Evolutionary conservation across 2,329 filamentous ascomycete genomes (phyloP).

Genomic region (Xenosphaeropsis pyriputrescens): DNA sequence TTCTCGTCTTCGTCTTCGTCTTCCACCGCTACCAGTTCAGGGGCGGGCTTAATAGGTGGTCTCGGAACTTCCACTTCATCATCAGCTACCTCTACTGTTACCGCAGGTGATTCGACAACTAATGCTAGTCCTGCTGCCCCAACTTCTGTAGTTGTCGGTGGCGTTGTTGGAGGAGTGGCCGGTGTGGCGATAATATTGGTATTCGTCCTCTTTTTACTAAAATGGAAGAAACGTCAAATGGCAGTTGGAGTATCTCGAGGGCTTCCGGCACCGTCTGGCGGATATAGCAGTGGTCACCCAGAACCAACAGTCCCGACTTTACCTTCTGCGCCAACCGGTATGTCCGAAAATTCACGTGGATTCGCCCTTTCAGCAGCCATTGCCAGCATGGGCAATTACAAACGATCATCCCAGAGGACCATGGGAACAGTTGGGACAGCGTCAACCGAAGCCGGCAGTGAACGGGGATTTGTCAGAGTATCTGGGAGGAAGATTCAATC

Average conservation of each 20-base stretch:
- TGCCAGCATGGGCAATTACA: conserved; percentile 25
- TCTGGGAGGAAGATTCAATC: conserved; percentile 51
- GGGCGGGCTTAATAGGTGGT: no score
- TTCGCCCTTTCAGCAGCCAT: conserved; percentile 33
- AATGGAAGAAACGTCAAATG: conserved; percentile 35
- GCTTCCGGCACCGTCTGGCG: conserved; percentile 12
- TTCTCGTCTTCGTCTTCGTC: no score
- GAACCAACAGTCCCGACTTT: no score
- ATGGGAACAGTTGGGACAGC: conserved; percentile 15
- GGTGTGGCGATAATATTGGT: conserved; percentile 41
- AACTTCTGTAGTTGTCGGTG: conserved; percentile 11
- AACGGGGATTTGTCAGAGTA: conserved; percentile 48
- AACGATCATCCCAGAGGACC: conserved; percentile 17
- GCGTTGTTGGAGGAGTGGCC: conserved; percentile 26
- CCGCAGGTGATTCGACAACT: conserved; percentile 5
- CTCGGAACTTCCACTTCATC: no score
- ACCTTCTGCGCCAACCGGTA: conserved; percentile 14
- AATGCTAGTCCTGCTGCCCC: conserved; percentile 9
- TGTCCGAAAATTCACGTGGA: conserved; percentile 29
- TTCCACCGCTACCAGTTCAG: no score
- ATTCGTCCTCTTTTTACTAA: conserved; percentile 35
- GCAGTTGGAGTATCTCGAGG: conserved; percentile 22
- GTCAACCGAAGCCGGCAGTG: conserved; percentile 23
- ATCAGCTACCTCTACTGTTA: conserved; percentile 5
- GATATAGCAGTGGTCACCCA: not conserved